Base-by-base conservation (phyloP, 768 basidiomycete genomes). In the Leccinum sublutescens region DNA sequence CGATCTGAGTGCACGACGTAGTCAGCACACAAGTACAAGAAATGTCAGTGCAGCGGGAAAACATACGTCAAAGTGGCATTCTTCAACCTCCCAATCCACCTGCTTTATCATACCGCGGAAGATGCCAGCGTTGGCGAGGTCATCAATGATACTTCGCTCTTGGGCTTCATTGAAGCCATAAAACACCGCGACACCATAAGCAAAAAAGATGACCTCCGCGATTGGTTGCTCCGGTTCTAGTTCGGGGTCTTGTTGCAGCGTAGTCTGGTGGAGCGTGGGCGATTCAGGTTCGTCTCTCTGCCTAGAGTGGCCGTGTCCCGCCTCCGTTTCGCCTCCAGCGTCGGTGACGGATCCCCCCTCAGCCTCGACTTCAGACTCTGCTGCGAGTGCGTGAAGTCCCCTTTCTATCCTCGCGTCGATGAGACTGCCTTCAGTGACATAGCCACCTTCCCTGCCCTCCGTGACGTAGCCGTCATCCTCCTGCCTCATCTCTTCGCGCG, bases 101-200 rank as follows among this genome's bases (percentile, higher is more conserved):
- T 91, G 84, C 8, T 72, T 71, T 43, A 89, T 76, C 54, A 78
- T 79, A 47, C 88, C 75, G 55, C 81, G 82, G 78, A 93, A 77
- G 1, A 87, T 79, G 2, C 88, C 87, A 0, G 91, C 92, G 40
- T 78, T 80, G 5, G 85, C 82, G 17, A 94, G 76, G 69, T 98
- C 95, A 58, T 96, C 94, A 47, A 98, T 71, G 47, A 98, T 86
- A 63, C 85, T 84, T 59, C 79, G 80, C 75, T 98, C 95, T 68
- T 95, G 86, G 4, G 75, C 69, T 68, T 95, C 93, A 2, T 80
- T 74, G 55, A 98, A 79, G 1, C 95, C 95, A 70, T 95, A 95
- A 74, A 97, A 97, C 1, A 97, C 95, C 0, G 84, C 85, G 1
- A 97, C 95, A 17, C 95, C 95, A 69, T 96, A 92, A 36, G 86